Base-by-base conservation (phyloP, 139 green algal genomes). In the Tetradesmus lagerheimii region DNA sequence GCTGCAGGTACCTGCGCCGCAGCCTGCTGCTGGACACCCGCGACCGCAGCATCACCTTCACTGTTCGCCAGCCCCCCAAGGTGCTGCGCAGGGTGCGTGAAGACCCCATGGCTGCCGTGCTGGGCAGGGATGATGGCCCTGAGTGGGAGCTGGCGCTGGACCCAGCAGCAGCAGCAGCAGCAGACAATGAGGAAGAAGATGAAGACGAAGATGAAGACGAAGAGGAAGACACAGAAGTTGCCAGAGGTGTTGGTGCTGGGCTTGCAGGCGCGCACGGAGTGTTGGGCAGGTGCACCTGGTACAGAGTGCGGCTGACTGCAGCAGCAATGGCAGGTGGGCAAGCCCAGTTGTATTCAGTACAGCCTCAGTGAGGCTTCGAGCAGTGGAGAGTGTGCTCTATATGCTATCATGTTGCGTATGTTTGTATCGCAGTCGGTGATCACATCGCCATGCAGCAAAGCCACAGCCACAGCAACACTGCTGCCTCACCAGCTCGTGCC, bases 281-380 rank as follows among this genome's bases (percentile, higher is more conserved):
- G 57, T 11, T 88, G 57, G 83, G 83, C 5, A 53, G 83, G 38
- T 88, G 83, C 57, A 29, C 64, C 20, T 71, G n/a, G 27, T 88
- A 66, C 34, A 88, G 20, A 2, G n/a, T 88, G 31, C 27, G 37
- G 27, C 83, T 88, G 57, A 9, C 41, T 12, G 12, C 29, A 67
- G 25, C 31, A 62, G 81, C 81, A 18, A 38, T 87, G 38, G 57
- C 77, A 53, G 81, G 81, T 87, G 57, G 23, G 81, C 79, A 41
- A 47, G n/a, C n/a, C n/a, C n/a, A n/a, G n/a, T n/a, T n/a, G n/a
- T n/a, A n/a, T n/a, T n/a, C n/a, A n/a, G n/a, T n/a, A n/a, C n/a
- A n/a, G n/a, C n/a, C n/a, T n/a, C n/a, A n/a, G n/a, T n/a, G n/a
- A n/a, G n/a, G n/a, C n/a, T n/a, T n/a, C n/a, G n/a, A n/a, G n/a